Evolutionary conservation across 306 rosid genomes (phyloP), one percentile per base, ranked within the genome.

Genomic region (Prunus fruticosa): DNA sequence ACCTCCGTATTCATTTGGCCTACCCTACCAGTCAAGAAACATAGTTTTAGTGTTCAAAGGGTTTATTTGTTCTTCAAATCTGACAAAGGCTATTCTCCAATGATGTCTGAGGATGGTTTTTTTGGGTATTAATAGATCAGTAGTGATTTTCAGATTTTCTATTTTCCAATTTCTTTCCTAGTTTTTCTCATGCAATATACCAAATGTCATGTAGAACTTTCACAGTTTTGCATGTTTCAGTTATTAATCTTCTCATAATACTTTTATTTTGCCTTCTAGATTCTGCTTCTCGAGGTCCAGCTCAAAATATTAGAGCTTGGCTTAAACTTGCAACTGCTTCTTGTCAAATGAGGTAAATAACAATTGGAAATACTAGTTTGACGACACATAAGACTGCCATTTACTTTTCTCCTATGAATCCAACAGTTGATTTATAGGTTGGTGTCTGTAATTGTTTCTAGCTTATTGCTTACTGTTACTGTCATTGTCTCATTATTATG

Each of bases 261-360:
- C 34, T 69, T 32, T 56, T 27, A 70, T 43, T 47, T 63, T 82
- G 16, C 62, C 46, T 82, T 80, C 52, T 81, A 90, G 98, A 82
- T 85, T 92, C 97, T 80, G 73, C 79, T 78, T 58, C 28, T 76
- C 83, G 80, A 82, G 85, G 88, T 68, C 93, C 97, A 25, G 88
- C 92, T 67, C 97, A 86, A 83, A 92, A 92, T 82, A 84, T 92
- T 77, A 89, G 89, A 82, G 82, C 84, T 62, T 94, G 97, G 97
- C 22, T 90, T 86, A 89, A 80, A 83, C 85, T 86, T 81, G 87
- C 83, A 47, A 80, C 89, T 53, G 74, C 83, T 75, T 86, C 86
- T 87, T 88, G 94, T 85, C 82, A 83, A 76, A 74, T 87, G 72
- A 90, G 91, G 98, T 89, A 88, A 38, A 80, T 74, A 52, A 28